A percentile compares a stretch with the other conserved stretches of the same genome.
Conservation (phyloP, 225 moss, liverwort and hornwort genomes). For the Pleurozium schreberi region DNA sequence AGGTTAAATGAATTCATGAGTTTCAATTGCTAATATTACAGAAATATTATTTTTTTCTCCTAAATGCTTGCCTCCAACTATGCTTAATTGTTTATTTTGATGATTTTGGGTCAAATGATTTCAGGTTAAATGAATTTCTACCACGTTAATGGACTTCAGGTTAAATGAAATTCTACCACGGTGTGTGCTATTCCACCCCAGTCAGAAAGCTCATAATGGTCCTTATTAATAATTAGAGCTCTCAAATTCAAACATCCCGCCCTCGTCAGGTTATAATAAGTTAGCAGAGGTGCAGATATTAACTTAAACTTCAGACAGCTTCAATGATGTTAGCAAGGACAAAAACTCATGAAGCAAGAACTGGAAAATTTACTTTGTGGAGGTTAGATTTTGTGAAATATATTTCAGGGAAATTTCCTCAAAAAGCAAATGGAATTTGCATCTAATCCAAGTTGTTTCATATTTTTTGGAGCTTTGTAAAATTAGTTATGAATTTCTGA, state of each 20-base stretch:
- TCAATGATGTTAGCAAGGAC: neutral
- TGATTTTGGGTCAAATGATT: neutral
- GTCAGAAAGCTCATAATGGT: neutral
- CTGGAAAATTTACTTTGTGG: neutral
- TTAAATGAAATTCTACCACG: too few relatives aligned
- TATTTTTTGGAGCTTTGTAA: neutral
- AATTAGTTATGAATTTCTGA: neutral
- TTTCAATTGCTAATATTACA: neutral
- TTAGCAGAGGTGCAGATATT: neutral
- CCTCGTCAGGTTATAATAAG: neutral
- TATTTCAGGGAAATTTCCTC: accelerated
- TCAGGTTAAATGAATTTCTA: neutral
- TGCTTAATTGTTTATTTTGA: neutral
- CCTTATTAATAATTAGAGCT: neutral
- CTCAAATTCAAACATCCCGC: neutral
- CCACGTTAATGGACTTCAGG: too few relatives aligned
- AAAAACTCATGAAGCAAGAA: neutral
- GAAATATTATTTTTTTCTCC: too few relatives aligned
- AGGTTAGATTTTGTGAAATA: neutral
- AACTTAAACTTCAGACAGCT: neutral
- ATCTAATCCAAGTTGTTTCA: neutral
- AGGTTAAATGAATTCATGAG: too few relatives aligned
- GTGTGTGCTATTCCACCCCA: neutral
- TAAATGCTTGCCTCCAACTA: too few relatives aligned
- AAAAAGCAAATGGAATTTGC: neutral